Evolutionary conservation across 768 basidiomycete genomes (phyloP).

Genomic region (Sporobolomyces pararoseus): DNA sequence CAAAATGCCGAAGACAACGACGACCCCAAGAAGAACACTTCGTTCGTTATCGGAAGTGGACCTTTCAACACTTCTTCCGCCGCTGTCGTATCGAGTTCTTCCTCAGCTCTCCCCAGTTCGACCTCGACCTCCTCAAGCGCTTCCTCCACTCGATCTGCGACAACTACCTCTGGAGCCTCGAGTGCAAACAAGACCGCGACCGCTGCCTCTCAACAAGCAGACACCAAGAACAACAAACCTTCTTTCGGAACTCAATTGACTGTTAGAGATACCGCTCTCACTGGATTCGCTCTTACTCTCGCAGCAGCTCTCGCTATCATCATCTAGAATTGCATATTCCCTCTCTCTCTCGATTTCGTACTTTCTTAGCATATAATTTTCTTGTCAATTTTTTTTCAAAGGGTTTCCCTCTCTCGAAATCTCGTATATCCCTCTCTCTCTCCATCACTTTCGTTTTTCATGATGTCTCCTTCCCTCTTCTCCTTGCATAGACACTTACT

Average conservation of each 20-base stretch:
- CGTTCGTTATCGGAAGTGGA: conserved; percentile 15
- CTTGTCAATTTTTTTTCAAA: background rate
- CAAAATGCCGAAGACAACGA: conserved; percentile 25
- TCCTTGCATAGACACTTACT: background rate
- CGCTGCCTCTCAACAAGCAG: background rate
- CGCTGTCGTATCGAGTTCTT: background rate
- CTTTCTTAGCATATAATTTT: background rate
- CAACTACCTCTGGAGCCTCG: background rate
- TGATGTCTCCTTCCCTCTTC: background rate
- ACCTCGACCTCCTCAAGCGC: background rate
- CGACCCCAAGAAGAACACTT: conserved; percentile 1
- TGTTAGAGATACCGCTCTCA: background rate
- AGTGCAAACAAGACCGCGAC: background rate
- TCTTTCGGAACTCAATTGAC: background rate
- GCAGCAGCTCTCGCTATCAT: conserved; percentile 3
- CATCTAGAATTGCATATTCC: background rate
- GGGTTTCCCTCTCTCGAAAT: background rate
- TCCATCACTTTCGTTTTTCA: background rate
- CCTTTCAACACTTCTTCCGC: conserved; percentile 11
- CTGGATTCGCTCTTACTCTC: conserved; percentile 1
- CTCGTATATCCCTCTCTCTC: background rate
- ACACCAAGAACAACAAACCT: background rate
- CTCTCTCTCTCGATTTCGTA: background rate
- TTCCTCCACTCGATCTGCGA: background rate
- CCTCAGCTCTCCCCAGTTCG: conserved; percentile 5